Percentiles rank a stretch among this genome's conserved stretches.
Evolutionary conservation across 148 eudicot species (phyloP).

Genomic region (Simmondsia chinensis): DNA sequence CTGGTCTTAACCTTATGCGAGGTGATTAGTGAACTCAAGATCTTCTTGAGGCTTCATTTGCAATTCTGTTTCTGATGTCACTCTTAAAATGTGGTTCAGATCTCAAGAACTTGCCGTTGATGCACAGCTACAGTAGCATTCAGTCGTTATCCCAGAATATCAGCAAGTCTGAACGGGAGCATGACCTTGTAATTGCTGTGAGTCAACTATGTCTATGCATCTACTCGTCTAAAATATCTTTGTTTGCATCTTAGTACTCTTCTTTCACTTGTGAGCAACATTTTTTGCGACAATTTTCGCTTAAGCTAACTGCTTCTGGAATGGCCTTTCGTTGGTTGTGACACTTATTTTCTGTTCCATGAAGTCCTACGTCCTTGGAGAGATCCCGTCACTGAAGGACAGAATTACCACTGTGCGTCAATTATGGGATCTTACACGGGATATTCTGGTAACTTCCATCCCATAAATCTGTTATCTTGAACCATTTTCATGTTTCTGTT

Average conservation of each 20-base stretch:
- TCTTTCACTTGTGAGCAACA: neutral
- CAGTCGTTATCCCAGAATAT: conserved; percentile 49
- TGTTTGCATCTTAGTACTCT: neutral
- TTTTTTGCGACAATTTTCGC: neutral
- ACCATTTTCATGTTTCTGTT: neutral
- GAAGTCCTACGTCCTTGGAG: conserved; percentile 99
- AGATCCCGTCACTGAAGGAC: conserved; percentile 79
- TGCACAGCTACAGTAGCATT: conserved; percentile 67
- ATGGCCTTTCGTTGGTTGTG: neutral
- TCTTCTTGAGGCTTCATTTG: neutral
- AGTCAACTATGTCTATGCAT: conserved; percentile 16
- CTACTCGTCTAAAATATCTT: neutral
- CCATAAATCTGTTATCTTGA: too few relatives aligned
- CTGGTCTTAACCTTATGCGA: conserved; percentile 61
- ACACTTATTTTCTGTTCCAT: conserved; percentile 9
- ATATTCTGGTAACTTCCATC: conserved; percentile 74
- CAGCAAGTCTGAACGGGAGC: conserved; percentile 63
- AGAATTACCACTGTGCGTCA: conserved; percentile 82
- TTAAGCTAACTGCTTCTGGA: neutral
- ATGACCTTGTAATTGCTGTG: conserved; percentile 95
- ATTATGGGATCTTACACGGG: conserved; percentile 82
- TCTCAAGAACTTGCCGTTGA: conserved; percentile 62
- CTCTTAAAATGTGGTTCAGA: conserved; percentile 24
- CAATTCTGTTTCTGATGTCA: conserved; percentile 4
- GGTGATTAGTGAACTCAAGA: conserved; percentile 24